Evolutionary conservation across 768 basidiomycete genomes (phyloP), one percentile per base, ranked within the genome.

Genomic region (Podaxis pistillaris): DNA sequence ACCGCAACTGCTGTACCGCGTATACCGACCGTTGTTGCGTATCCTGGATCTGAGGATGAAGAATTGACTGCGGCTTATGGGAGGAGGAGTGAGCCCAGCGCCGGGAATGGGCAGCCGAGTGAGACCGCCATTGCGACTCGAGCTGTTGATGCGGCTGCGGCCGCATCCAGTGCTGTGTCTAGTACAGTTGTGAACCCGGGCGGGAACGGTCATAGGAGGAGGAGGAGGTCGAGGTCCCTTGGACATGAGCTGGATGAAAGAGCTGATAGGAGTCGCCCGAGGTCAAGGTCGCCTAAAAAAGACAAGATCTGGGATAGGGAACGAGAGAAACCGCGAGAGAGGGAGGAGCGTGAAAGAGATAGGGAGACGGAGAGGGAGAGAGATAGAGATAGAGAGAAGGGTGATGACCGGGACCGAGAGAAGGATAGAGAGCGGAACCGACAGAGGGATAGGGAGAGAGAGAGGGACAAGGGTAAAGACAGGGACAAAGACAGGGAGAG

Each of bases 401-500:
- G 47, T 24, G 19, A 17, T 15, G 56, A 47, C 4, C 40, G 30
- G 30, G 41, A 58, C 11, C 22, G 11, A 33, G 33, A n/a, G 30
- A 50, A 17, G 12, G 46, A 24, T 5, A 33, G 47, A 8, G 52
- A 58, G 13, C 38, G 49, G 22, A 65, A 64, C 13, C 50, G 54
- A 19, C 54, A 64, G 2, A 56, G 52, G n/a, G 44, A 63, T 4
- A 56, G 41, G 33, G 63, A 63, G 7, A 19, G 38, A 4, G 59
- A 68, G 4, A 58, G 61, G 26, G 60, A 63, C n/a, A 63, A 33
- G 41, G 52, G 54, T 30, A 53, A 17, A 11, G 30, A 36, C 40
- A 50, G 50, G 38, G 63, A 66, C 19, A 54, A 60, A 15, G 68
- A 66, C 24, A 38, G 38, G 17, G 59, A 60, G 4, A 52, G 52